Evolutionary conservation across 2,329 filamentous ascomycete species (phyloP), one percentile per base, ranked within the genome.

Genomic region (Metarhizium rileyi): DNA sequence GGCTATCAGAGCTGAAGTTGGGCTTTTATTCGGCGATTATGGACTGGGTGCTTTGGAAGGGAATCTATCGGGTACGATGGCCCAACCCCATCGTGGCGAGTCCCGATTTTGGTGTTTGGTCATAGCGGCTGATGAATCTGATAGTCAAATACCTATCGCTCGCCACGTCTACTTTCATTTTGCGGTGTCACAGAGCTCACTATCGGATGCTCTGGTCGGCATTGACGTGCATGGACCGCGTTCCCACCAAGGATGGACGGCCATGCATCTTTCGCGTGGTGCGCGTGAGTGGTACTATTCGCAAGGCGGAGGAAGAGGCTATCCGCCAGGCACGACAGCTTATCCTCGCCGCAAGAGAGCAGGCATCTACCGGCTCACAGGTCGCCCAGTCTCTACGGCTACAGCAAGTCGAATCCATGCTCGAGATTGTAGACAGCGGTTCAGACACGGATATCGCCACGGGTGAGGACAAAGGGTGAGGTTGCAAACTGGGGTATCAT

Each of bases 121-220:
- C n/a, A n/a, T 33, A 12, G 10, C 16, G 18, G 35, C 35, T 38
- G 35, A 38, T 20, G 18, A 5, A 22, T 5, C 16, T 20, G 16
- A 20, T 56, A 91, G 88, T 98, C 48, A 95, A 95, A 73, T 98
- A 98, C 66, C 76, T 94, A 47, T 95, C 90, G 1, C 75, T 83
- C 3, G 86, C 90, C n/a, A 98, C 93, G 0, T 95, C 88, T 5
- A 98, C 91, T 1, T 89, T 91, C 49, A 98, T 98, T 52, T 74
- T 98, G 36, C 81, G 87, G 54, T 88, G 90, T 55, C 81, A 87
- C 3, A 83, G 93, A 50, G 81, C 83, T 16, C 84, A 95, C 56
- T 94, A 90, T 64, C 80, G 88, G 44, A 78, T 96, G 54, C 83
- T 95, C 4, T 98, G 93, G 93, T 84, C 90, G 0, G 87, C 90